Percentiles rank a stretch among this genome's conserved stretches.
Conservation (phyloP, 192 early-diverging fungal genomes). For the Coemansia sp. region DNA sequence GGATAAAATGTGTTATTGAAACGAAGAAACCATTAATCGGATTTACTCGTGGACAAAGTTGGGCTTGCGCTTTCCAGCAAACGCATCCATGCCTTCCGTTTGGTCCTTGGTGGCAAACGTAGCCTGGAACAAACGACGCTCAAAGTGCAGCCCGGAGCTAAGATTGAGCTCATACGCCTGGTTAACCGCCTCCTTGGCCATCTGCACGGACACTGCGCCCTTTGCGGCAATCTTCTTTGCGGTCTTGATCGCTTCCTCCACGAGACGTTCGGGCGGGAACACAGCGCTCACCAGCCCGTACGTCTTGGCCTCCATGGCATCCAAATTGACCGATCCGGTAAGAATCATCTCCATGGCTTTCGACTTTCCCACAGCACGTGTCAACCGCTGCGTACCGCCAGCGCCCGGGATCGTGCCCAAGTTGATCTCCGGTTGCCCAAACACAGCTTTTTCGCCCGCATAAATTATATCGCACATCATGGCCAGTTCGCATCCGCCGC, state of each 20-base stretch:
- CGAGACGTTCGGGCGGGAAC: slow-evolving; percentile 78
- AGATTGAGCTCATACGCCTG: slow-evolving; percentile 88
- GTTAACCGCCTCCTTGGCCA: slow-evolving; percentile 97
- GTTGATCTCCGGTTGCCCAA: slow-evolving; percentile 99
- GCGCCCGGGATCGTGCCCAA: slow-evolving; percentile 95
- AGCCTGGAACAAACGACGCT: slow-evolving; percentile 92
- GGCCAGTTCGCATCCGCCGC: slow-evolving; percentile 98
- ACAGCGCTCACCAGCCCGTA: slow-evolving; percentile 87
- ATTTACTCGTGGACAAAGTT: slow-evolving; percentile 80
- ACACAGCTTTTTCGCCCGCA: slow-evolving; percentile 93
- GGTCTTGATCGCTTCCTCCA: slow-evolving; percentile 88
- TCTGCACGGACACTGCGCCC: slow-evolving; percentile 83
- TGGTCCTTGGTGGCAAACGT: slow-evolving; percentile 90
- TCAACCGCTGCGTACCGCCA: slow-evolving; percentile 81
- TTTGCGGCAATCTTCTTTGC: slow-evolving; percentile 82
- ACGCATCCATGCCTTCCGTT: slow-evolving; percentile 96
- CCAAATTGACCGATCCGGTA: slow-evolving; percentile 79
- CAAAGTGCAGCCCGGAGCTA: slow-evolving; percentile 80
- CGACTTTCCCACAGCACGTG: slow-evolving; percentile 92
- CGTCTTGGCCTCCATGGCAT: slow-evolving; percentile 81
- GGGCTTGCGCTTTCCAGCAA: slow-evolving; percentile 87
- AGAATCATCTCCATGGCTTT: slow-evolving; percentile 98
- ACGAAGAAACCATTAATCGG: background rate
- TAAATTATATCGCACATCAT: slow-evolving; percentile 99
- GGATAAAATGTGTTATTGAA: background rate